Base-by-base conservation (phyloP, 345 rosid genomes). In the Gynandropsis gynandra region DNA sequence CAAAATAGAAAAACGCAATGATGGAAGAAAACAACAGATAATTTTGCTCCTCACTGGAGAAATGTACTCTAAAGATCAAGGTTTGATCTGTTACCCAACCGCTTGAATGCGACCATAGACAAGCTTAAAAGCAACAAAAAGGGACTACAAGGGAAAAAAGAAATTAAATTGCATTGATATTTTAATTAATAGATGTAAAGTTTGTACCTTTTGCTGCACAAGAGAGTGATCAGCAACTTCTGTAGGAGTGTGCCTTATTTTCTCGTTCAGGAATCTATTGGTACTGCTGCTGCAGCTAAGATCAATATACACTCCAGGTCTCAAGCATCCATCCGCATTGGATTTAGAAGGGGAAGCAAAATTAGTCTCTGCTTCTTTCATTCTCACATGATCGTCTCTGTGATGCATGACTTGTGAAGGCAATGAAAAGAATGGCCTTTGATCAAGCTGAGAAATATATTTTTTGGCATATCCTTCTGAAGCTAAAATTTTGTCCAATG, bases 121-220 rank as follows among this genome's bases (percentile, higher is more conserved):
- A 49, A 17, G 49, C 35, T 19, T 24, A 12, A 41, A n/a, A n/a
- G n/a, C n/a, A n/a, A n/a, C n/a, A n/a, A n/a, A n/a, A n/a, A n/a
- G n/a, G n/a, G n/a, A n/a, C n/a, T n/a, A n/a, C n/a, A n/a, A n/a
- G n/a, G n/a, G n/a, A n/a, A n/a, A n/a, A n/a, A 34, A 52, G 50
- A 10, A 61, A 52, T 8, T 11, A 4, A 47, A 42, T 15, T 20
- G 14, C 10, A 3, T 35, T 31, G 27, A 17, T 61, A 36, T 16
- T 16, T 29, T 10, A 12, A 47, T 4, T 14, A 40, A 21, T 42
- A 50, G 24, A 65, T 20, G 39, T 33, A 58, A 69, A 58, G 52
- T 41, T 47, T 69, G 56, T 77, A 79, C 93, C 84, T 61, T 65
- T 69, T 64, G 75, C 52, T 56, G 74, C 67, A 65, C 50, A 33